Percentiles rank a stretch among this genome's conserved stretches.
These are phyloP conservation scores for Tylopilus intermedius DNA, from an alignment of 768 basidiomycete species.

Conservation along the genomic window DNA sequence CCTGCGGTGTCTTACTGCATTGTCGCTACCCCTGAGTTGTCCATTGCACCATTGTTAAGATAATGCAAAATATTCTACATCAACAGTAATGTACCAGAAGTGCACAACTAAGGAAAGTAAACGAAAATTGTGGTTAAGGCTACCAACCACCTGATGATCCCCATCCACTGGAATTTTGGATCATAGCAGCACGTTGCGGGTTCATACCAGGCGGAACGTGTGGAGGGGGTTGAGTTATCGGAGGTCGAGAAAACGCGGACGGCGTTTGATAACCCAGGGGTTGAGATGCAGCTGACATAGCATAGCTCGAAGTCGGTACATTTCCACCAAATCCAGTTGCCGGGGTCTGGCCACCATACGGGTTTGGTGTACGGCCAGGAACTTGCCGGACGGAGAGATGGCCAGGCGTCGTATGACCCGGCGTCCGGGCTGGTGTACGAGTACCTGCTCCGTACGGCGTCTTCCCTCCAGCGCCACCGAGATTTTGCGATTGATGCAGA, in stretches of 20 bases:
- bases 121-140: conserved; percentile 15
- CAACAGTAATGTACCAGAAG: conserved; percentile 16
- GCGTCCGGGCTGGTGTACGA: conserved; percentile 73
- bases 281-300: conserved; percentile 32
- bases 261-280: conserved; percentile 40
- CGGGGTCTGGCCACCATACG: conserved; percentile 51
- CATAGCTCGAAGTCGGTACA: conserved; percentile 26
- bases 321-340: conserved; percentile 29
- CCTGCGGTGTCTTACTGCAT: neutral
- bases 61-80: conserved; percentile 16
- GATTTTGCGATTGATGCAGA: conserved; percentile 72
- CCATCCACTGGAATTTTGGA: conserved; percentile 47
- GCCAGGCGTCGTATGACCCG: conserved; percentile 75
- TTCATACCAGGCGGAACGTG: conserved; percentile 58
- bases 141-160: conserved; percentile 29
- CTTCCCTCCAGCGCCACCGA: conserved; percentile 57
- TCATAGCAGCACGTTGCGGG: conserved; percentile 60
- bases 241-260: conserved; percentile 36
- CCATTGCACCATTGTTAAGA: conserved; percentile 17
- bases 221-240: conserved; percentile 39
- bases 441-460: conserved; percentile 73
- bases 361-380: conserved; percentile 71
- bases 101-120: conserved; percentile 13
- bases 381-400: conserved; percentile 69
- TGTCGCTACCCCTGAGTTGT: conserved; percentile 4